Base-by-base conservation (phyloP, 1,284 basidiomycete species). In the Pascua sp. region DNA sequence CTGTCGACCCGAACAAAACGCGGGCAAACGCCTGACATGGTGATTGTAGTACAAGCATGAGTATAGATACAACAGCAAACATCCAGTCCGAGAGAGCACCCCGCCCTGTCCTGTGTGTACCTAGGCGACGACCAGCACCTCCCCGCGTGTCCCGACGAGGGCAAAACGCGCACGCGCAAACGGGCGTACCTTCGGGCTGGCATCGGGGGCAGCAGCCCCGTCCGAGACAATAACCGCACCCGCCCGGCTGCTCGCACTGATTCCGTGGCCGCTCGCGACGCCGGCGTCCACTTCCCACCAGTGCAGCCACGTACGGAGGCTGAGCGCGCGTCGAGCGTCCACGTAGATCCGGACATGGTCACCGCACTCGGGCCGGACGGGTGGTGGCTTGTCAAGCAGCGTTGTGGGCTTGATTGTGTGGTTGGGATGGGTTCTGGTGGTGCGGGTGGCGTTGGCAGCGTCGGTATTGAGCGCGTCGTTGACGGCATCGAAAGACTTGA, bases 341-440 rank as follows among this genome's bases (percentile, higher is more conserved):
- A 62, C 64, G 61, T 71, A 73, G 11, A 76, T 49, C 36, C 71
- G 57, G 8, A 76, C 53, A 57, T 76, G 72, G 60, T 74, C 72
- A 15, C 71, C 71, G 1, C 56, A 54, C 56, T 76, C 73, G 8
- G 62, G 55, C 36, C 67, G 57, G 15, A 45, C 49, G 4, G 58
- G 57, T 12, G 38, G 32, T 1, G 11, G 13, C 13, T 37, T n/a
- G 42, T 43, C n/a, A 8, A 40, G 36, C 4, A 32, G 24, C 24
- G 24, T 32, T 32, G 24, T 32, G 24, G 24, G 7, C 24, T 32
- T 32, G 24, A 32, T 3, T 32, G 24, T 32, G 24, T 32, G 24
- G 24, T 32, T 32, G 3, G 24, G 24, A 32, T 32, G 24, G 24
- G 24, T 7, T 32, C 24, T 32, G 7, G 24, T 32, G 24, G 24